A percentile compares a stretch with the other conserved stretches of the same genome.
Conservation (phyloP, 768 basidiomycete genomes). For the Amanita pallidorosea region DNA sequence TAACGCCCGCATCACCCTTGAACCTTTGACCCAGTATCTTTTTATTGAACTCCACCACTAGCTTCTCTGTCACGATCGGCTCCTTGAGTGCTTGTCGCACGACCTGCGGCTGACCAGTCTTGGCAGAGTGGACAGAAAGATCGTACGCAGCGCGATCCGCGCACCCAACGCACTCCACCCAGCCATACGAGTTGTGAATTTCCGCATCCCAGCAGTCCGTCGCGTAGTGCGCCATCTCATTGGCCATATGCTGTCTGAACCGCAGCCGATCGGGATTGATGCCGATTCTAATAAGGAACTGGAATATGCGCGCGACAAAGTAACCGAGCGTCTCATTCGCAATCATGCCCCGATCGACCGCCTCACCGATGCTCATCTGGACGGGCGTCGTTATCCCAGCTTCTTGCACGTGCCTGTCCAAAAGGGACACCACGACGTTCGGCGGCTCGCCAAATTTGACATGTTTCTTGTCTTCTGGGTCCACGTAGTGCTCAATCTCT, state of each 20-base stretch:
- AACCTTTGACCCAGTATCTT: conserved; percentile 84
- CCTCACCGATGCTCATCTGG: conserved; percentile 75
- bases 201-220: conserved; percentile 99
- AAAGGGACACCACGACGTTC: conserved; percentile 61
- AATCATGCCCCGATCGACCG: conserved; percentile 75
- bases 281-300: conserved; percentile 85
- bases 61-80: conserved; percentile 73
- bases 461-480: conserved; percentile 87
- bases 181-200: conserved; percentile 81
- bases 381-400: conserved; percentile 57
- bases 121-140: conserved; percentile 76
- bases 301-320: conserved; percentile 87
- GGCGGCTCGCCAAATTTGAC: conserved; percentile 73
- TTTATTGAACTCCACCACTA: conserved; percentile 75
- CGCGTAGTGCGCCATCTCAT: conserved; percentile 99
- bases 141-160: conserved; percentile 98
- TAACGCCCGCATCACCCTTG: conserved; percentile 64
- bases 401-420: conserved; percentile 78
- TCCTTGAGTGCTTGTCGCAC: conserved; percentile 82
- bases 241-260: conserved; percentile 97
- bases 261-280: conserved; percentile 75
- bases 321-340: conserved; percentile 98
- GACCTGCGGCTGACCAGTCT: conserved; percentile 76
- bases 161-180: conserved; percentile 99
- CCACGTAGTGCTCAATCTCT: conserved; percentile 98